These are phyloP conservation scores for Nyctanthes arbortristis DNA, from an alignment of 257 asterid genomes.

Conservation along the genomic window DNA sequence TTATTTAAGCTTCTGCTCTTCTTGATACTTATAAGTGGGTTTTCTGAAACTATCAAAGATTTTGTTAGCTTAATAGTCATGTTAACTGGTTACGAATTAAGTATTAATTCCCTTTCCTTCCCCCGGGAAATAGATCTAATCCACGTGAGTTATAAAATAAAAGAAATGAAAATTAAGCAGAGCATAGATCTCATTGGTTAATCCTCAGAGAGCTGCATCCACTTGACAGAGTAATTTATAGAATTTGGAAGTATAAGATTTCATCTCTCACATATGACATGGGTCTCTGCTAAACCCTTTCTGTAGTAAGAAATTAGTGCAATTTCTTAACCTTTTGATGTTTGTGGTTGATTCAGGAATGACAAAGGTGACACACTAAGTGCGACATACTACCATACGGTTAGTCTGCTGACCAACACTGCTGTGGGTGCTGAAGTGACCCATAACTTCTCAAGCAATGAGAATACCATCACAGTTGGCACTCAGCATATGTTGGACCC, in stretches of 20 bases:
- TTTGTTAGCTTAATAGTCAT: neutral
- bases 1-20: neutral
- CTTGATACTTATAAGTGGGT: neutral
- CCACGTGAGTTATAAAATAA: too few species aligned
- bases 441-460: slow-evolving; percentile 48
- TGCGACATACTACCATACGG: slow-evolving; percentile 54
- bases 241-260: neutral
- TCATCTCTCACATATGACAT: neutral
- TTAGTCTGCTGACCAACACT: slow-evolving; percentile 48
- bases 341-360: slow-evolving; percentile 37
- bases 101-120: neutral
- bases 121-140: too few species aligned
- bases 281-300: neutral
- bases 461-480: slow-evolving; percentile 54
- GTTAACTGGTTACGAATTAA: neutral
- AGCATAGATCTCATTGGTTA: neutral
- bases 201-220: neutral
- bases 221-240: neutral
- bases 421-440: slow-evolving; percentile 62
- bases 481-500: too few species aligned
- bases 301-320: neutral
- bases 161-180: neutral
- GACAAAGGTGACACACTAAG: slow-evolving; percentile 49
- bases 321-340: too few species aligned
- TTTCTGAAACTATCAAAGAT: neutral